phyloP scores from a whole-genome alignment of 495 filamentous ascomycete species.

The Neohortaea acidophila region DNA sequence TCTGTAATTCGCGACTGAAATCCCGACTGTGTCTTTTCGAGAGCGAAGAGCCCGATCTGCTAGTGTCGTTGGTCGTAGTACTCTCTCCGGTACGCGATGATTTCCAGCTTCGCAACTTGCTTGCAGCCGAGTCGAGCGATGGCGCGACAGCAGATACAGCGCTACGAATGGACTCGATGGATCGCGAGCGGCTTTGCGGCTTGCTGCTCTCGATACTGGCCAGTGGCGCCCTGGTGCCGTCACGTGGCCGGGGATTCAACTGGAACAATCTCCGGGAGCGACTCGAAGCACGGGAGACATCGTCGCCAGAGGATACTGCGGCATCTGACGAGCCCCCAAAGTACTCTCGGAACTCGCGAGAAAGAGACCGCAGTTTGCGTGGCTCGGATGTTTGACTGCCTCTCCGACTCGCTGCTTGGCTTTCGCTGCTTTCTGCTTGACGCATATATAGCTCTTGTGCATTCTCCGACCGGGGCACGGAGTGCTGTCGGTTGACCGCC shows the following conservation, averaged over 20 bases:
- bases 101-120: constrained; percentile 3
- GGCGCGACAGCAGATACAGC: constrained; percentile 1
- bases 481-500: not conserved
- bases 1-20: not conserved
- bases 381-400: too few relatives aligned
- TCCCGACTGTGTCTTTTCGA: constrained; percentile 1
- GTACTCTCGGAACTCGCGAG: too few relatives aligned
- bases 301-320: too few relatives aligned
- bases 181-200: not conserved
- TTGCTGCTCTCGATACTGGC: constrained; percentile 4
- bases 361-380: too few relatives aligned
- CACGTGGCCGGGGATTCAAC: too few relatives aligned
- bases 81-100: constrained; percentile 1
- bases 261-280: too few relatives aligned
- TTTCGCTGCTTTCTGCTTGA: not conserved
- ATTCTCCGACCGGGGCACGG: not conserved
- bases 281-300: too few relatives aligned
- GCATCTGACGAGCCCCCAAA: too few relatives aligned
- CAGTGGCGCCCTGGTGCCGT: too few relatives aligned
- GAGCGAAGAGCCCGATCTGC: constrained; percentile 6
- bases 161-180: constrained; percentile 9
- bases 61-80: not conserved
- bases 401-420: too few relatives aligned
- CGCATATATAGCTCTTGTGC: not conserved
- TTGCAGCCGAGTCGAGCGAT: not conserved